Evolutionary conservation across 371 early-diverging fungal species (phyloP).

Genomic region (Mortierella sp.): DNA sequence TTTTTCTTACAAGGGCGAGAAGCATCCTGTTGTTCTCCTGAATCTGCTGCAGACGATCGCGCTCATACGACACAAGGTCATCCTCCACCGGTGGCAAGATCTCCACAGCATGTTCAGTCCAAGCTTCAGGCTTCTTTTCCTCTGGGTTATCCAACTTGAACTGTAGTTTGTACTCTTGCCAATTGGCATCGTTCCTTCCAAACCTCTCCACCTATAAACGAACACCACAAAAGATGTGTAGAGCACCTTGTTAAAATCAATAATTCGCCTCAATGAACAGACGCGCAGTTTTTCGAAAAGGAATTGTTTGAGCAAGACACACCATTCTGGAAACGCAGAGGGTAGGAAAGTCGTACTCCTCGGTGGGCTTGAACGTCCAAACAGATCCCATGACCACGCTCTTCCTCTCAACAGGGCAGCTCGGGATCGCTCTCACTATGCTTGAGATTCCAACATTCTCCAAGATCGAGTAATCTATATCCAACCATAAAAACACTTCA

Average conservation of each 20-base stretch:
- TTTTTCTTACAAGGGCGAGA: conserved; percentile 66
- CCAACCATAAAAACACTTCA: not conserved
- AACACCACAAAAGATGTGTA: not conserved
- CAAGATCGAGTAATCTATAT: conserved; percentile 34
- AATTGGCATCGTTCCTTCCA: conserved; percentile 82
- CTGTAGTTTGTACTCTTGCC: conserved; percentile 79
- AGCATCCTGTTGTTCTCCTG: conserved; percentile 76
- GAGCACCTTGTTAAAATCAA: no score
- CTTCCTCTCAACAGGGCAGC: conserved; percentile 84
- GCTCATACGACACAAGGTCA: conserved; percentile 71
- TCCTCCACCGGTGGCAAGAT: conserved; percentile 48
- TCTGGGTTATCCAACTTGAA: conserved; percentile 24
- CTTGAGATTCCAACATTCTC: conserved; percentile 54
- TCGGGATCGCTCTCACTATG: conserved; percentile 71
- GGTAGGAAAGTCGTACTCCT: conserved; percentile 65
- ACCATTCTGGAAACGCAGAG: conserved; percentile 88
- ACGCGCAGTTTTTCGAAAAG: not conserved
- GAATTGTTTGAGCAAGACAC: not conserved
- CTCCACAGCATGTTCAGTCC: conserved; percentile 37
- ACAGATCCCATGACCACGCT: conserved; percentile 93
- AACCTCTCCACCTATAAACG: conserved; percentile 76
- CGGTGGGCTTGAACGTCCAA: conserved; percentile 83
- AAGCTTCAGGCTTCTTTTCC: not conserved
- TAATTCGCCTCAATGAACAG: no score
- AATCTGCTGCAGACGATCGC: conserved; percentile 71